Conservation (phyloP, 2,329 filamentous ascomycete species). For the Penicillium sp. region DNA sequence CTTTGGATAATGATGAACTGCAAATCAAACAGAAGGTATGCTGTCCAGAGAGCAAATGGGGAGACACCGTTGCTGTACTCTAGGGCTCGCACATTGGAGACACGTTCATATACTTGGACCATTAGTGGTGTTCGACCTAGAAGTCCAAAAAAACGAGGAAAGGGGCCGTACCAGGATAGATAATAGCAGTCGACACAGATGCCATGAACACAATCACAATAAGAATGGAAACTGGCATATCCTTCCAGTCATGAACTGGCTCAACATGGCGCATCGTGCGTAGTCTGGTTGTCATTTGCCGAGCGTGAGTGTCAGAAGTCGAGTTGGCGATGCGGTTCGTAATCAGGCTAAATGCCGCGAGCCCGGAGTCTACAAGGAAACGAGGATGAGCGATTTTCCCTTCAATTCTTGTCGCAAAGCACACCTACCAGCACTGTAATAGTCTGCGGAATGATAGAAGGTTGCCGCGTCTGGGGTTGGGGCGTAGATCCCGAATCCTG, state of each 20-base stretch:
- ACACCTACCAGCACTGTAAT: neutral
- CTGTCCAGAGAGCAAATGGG: conserved; percentile 77
- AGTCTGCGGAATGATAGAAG: conserved; percentile 1
- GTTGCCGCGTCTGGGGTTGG: neutral
- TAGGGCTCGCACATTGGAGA: conserved; percentile 74
- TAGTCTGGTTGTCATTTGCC: neutral
- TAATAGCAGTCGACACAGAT: conserved; percentile 1
- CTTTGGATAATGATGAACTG: conserved; percentile 50
- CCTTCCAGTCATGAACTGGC: neutral
- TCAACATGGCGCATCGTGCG: conserved; percentile 1
- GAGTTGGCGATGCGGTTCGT: conserved; percentile 2
- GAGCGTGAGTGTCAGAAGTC: neutral
- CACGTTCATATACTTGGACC: conserved; percentile 71
- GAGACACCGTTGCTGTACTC: conserved; percentile 91
- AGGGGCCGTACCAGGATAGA: neutral
- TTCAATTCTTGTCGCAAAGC: neutral
- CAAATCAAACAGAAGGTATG: conserved; percentile 65
- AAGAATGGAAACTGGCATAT: conserved; percentile 2
- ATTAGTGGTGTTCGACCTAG: neutral
- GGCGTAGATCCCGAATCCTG: neutral
- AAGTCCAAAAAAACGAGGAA: neutral
- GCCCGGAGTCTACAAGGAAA: neutral
- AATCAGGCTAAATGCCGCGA: neutral
- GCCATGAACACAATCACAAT: neutral
- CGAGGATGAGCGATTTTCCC: no score